Evolutionary conservation across 371 early-diverging fungal genomes (phyloP).

Genomic region (Synchytrium microbalum): DNA sequence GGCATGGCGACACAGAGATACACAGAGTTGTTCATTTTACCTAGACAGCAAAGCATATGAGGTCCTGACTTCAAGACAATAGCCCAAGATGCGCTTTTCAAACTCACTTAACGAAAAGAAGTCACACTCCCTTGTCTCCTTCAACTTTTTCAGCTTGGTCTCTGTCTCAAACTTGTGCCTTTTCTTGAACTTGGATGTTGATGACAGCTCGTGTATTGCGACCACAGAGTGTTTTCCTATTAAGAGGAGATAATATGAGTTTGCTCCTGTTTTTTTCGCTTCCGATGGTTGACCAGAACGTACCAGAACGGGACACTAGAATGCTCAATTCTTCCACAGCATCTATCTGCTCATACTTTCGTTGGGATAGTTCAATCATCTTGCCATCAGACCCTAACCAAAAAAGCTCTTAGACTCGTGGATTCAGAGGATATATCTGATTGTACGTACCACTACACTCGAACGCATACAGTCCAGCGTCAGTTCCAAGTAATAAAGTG

Average conservation of each 20-base stretch:
- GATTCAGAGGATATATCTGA: background rate
- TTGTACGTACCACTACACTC: slow-evolving; percentile 26
- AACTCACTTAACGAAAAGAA: slow-evolving; percentile 32
- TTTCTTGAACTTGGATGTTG: slow-evolving; percentile 19
- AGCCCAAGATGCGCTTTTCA: too few species aligned
- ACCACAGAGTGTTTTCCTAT: slow-evolving; percentile 39
- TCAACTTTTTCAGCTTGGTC: slow-evolving; percentile 40
- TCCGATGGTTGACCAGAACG: too few species aligned
- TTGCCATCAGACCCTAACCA: slow-evolving; percentile 16
- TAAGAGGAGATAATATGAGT: too few species aligned
- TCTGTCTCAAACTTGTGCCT: slow-evolving; percentile 43
- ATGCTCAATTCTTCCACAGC: slow-evolving; percentile 30
- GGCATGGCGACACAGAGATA: slow-evolving; percentile 36
- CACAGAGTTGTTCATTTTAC: slow-evolving; percentile 10
- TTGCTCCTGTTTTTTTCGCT: background rate
- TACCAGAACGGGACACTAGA: slow-evolving; percentile 43
- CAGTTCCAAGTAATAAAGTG: slow-evolving; percentile 39
- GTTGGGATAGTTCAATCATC: slow-evolving; percentile 32
- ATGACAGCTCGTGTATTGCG: slow-evolving; percentile 32
- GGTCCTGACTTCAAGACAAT: background rate
- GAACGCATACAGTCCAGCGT: slow-evolving; percentile 41
- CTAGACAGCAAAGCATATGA: background rate
- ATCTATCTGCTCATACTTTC: slow-evolving; percentile 38
- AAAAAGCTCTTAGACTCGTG: background rate
- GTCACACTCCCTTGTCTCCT: slow-evolving; percentile 41